Conservation (phyloP, 192 early-diverging fungal genomes). For the Tieghemiomyces parasiticus region DNA sequence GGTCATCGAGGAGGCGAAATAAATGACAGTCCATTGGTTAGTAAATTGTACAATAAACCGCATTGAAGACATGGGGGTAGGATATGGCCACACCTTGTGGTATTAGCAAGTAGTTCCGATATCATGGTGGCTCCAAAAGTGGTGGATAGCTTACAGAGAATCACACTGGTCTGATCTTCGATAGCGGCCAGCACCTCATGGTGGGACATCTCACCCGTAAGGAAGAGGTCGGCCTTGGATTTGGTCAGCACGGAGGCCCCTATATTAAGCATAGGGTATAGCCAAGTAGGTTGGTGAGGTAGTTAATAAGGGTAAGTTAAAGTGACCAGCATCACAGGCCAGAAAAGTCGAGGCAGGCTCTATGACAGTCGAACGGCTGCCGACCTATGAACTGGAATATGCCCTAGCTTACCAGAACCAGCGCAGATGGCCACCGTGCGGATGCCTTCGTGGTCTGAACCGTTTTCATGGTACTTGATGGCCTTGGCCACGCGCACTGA, state of each 20-base stretch:
- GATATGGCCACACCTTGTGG: background rate
- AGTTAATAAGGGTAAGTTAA: no score
- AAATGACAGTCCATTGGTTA: background rate
- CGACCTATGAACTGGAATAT: no score
- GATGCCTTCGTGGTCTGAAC: slow-evolving; percentile 26
- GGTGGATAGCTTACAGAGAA: slow-evolving; percentile 40
- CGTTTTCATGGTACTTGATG: background rate
- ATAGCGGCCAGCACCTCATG: slow-evolving; percentile 82
- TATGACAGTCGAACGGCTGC: no score
- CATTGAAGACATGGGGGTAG: background rate
- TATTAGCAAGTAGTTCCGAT: background rate
- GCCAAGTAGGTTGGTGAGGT: no score
- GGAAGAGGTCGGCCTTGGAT: slow-evolving; percentile 56
- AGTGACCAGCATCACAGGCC: no score
- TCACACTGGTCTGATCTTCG: slow-evolving; percentile 58
- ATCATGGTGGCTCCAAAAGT: background rate
- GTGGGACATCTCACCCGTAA: slow-evolving; percentile 93
- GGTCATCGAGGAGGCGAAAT: background rate
- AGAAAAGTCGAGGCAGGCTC: no score
- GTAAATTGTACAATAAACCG: background rate
- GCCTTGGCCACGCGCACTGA: background rate
- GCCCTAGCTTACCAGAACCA: slow-evolving; percentile 60
- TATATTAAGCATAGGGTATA: slow-evolving; percentile 8
- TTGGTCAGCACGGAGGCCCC: slow-evolving; percentile 47
- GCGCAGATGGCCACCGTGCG: slow-evolving; percentile 80